phyloP scores from a whole-genome alignment of 257 asterid genomes.

The Linaria vulgaris region DNA sequence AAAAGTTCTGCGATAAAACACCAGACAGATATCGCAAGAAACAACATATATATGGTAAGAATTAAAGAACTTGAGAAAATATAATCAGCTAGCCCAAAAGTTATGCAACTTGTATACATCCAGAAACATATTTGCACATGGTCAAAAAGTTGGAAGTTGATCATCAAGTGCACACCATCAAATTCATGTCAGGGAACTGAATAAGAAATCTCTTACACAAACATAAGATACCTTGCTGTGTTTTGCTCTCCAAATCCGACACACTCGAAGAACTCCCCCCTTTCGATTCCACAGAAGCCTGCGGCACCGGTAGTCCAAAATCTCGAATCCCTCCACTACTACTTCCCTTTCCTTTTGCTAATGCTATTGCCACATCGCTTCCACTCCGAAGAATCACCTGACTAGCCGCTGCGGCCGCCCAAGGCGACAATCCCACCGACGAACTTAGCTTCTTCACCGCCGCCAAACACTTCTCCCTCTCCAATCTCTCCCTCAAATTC shows the following conservation, averaged over 20 bases:
- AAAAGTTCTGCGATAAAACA: no score
- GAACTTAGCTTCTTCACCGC: slow-evolving; percentile 43
- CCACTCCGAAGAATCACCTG: no score
- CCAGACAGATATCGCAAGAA: no score
- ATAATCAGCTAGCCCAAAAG: no score
- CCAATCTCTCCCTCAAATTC: slow-evolving; percentile 50
- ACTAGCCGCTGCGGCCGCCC: slow-evolving; percentile 29
- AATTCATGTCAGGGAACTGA: no score
- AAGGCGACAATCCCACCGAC: slow-evolving; percentile 22
- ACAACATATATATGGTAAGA: no score
- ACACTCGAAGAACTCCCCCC: slow-evolving; percentile 69
- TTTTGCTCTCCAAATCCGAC: slow-evolving; percentile 63
- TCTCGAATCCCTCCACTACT: slow-evolving; percentile 32
- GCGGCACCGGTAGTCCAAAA: slow-evolving; percentile 36
- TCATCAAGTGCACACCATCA: background rate
- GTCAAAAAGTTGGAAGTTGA: no score
- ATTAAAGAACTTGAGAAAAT: no score
- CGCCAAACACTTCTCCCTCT: no score
- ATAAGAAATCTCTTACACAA: background rate
- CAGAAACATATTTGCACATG: no score
- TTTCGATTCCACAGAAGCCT: slow-evolving; percentile 70
- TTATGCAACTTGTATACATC: no score
- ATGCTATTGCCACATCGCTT: slow-evolving; percentile 30
- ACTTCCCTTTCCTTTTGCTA: slow-evolving; percentile 53
- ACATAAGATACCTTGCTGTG: slow-evolving; percentile 57